Evolutionary conservation across 2,329 filamentous ascomycete species (phyloP), one percentile per base, ranked within the genome.

Genomic region (Lasiodiplodia hormozganensis): DNA sequence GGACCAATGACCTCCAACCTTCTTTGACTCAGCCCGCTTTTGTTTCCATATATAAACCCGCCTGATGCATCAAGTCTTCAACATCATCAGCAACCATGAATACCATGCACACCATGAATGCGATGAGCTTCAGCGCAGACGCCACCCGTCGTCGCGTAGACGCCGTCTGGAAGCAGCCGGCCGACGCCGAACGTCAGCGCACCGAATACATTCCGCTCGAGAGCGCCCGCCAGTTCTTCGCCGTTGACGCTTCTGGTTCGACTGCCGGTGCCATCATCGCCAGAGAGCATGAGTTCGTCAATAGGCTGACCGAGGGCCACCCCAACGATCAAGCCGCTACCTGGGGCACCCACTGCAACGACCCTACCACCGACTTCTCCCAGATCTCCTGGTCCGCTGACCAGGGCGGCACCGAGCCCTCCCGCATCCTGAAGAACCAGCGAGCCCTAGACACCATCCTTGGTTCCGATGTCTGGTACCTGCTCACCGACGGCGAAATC

Each of bases 401-500:
- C 10, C 71, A 72, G 56, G 67, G 69, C 2, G 73, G 72, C 3
- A 77, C 75, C 7, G 7, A 51, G 10, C 75, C 75, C 2, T 62
- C 69, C 7, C 18, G 53, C 3, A 76, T 79, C 34, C 68, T 79
- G 16, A 62, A 62, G 16, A 70, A 73, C 21, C 18, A 34, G 1
- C 7, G 60, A n/a, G 72, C 73, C 1, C 57, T 77, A 4, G 54
- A 69, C 1, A 67, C 68, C 8, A 74, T 78, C 52, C 69, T 65
- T 7, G 56, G 38, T 3, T 74, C 75, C 8, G 76, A 79, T 65
- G 49, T 74, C 3, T 79, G 76, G 76, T 74, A 74, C 40, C 70
- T 78, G 5, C 54, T 78, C 6, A 79, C 77, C 3, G 77, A 78
- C 65, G 77, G 77, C 4, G 69, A 77, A 47, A 73, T 78, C 23